phyloP scores from a whole-genome alignment of 805 yeast genomes.

The Nakazawaea ambrosiae region DNA sequence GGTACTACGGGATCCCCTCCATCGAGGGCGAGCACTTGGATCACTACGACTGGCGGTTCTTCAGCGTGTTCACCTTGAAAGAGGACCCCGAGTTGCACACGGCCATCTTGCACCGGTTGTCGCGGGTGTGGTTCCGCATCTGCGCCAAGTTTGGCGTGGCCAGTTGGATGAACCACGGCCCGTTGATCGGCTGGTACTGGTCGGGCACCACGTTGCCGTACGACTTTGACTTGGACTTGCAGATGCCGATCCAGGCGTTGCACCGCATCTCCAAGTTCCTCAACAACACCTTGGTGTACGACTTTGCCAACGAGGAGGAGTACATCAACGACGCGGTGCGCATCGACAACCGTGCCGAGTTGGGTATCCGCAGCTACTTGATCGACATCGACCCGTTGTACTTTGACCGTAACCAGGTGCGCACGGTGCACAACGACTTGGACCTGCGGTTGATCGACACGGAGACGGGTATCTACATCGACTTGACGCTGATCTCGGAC shows the following conservation, averaged over 20 bases:
- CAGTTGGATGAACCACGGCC: slow-evolving; percentile 58
- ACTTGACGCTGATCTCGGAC: slow-evolving; percentile 34
- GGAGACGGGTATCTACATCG: slow-evolving; percentile 42
- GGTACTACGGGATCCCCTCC: slow-evolving; percentile 12
- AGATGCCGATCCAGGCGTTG: slow-evolving; percentile 35
- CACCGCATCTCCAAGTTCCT: slow-evolving; percentile 29
- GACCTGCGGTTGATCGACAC: slow-evolving; percentile 41
- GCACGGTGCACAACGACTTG: slow-evolving; percentile 13
- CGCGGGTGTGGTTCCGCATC: slow-evolving; percentile 42
- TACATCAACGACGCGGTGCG: slow-evolving; percentile 48
- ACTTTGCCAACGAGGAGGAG: slow-evolving; percentile 24
- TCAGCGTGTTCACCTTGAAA: slow-evolving; percentile 28
- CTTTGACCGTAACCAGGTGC: slow-evolving; percentile 10
- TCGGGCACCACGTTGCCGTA: slow-evolving; percentile 52
- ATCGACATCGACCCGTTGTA: slow-evolving; percentile 11
- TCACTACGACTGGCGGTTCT: slow-evolving; percentile 48
- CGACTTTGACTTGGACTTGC: slow-evolving; percentile 57
- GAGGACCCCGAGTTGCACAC: slow-evolving; percentile 28
- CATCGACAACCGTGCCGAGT: slow-evolving; percentile 21
- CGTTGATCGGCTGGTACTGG: slow-evolving; percentile 53
- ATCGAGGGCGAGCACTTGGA: slow-evolving; percentile 7
- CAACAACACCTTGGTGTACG: slow-evolving; percentile 40
- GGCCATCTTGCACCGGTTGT: slow-evolving; percentile 31
- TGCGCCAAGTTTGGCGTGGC: slow-evolving; percentile 32
- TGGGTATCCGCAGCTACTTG: slow-evolving; percentile 11